Evolutionary conservation across 2,329 filamentous ascomycete species (phyloP).

Genomic region (Trichoderma breve): DNA sequence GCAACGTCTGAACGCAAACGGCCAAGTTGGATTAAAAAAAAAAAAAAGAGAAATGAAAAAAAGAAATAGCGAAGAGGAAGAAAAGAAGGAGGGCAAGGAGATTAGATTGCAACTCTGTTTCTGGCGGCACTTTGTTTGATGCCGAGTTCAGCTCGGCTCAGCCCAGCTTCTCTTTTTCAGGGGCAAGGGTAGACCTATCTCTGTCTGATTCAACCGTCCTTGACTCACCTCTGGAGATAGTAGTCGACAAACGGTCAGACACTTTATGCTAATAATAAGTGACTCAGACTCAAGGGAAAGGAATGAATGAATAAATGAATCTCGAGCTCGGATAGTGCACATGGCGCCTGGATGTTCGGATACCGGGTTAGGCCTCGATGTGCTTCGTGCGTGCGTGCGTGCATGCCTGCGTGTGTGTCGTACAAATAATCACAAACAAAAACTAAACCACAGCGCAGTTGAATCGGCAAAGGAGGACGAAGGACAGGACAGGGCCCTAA

Average conservation of each 20-base stretch:
- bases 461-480: not conserved
- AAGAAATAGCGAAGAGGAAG: not conserved
- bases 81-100: not conserved
- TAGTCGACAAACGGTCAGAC: not conserved
- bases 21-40: not conserved
- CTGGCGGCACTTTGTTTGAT: not conserved
- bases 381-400: not conserved
- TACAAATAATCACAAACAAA: not conserved
- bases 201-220: not conserved
- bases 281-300: not conserved
- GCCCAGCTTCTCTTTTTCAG: not conserved
- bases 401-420: too few species aligned
- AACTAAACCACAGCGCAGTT: not conserved
- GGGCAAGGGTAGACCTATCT: not conserved
- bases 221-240: not conserved
- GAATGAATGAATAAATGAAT: not conserved
- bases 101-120: not conserved
- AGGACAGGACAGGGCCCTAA: not conserved
- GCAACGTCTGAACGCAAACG: not conserved
- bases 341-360: not conserved
- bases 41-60: not conserved
- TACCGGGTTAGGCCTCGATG: not conserved
- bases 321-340: not conserved
- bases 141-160: not conserved
- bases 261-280: not conserved